Base-by-base conservation (phyloP, 495 filamentous ascomycete genomes). In the Bacidia rubella region DNA sequence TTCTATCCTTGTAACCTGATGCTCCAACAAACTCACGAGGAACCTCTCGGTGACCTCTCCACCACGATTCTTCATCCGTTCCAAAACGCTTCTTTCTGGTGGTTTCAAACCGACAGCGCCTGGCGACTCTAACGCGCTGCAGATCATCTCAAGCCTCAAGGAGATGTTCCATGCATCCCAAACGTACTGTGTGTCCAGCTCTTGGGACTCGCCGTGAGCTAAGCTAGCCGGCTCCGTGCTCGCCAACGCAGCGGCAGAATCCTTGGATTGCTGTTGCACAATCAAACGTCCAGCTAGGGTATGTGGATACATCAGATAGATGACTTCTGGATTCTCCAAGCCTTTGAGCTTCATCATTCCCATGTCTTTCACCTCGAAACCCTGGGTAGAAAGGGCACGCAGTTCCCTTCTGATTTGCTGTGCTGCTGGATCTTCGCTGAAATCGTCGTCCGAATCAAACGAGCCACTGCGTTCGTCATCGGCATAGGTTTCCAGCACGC, bases 331-430 rank as follows among this genome's bases (percentile, higher is more conserved):
- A 65, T 99, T 99, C 63, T 99, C 92, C 7, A 99, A 78, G 2
- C 92, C 92, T 65, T 99, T 99, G 29, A 99, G 71, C 60, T 92
- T 95, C 40, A 81, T 80, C 61, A 95, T 86, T 20, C 92, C 92
- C 60, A 97, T 85, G 57, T 93, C 87, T 65, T 95, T 95, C 61
- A 96, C 87, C 63, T 94, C 86, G 62, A 97, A 99, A 17, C 93
- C 93, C 70, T 94, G 87, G 55, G 82, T 87, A 55, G 81, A 88
- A 21, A 99, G 74, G 12, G 85, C 83, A 27, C 88, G 81, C 19
- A 98, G 77, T 66, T 98, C 92, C 39, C 80, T 82, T 54, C 87
- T 83, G 55, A 98, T 95, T 26, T 84, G 73, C 52, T 80, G 73
- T 20, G 75, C 80, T 41, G 81, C 68, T 0, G 74, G 60, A 59